Percentiles rank a stretch among this genome's conserved stretches.
These are phyloP conservation scores for Claviceps sp. DNA, from an alignment of 2,329 filamentous ascomycete genomes.

Conservation along the genomic window DNA sequence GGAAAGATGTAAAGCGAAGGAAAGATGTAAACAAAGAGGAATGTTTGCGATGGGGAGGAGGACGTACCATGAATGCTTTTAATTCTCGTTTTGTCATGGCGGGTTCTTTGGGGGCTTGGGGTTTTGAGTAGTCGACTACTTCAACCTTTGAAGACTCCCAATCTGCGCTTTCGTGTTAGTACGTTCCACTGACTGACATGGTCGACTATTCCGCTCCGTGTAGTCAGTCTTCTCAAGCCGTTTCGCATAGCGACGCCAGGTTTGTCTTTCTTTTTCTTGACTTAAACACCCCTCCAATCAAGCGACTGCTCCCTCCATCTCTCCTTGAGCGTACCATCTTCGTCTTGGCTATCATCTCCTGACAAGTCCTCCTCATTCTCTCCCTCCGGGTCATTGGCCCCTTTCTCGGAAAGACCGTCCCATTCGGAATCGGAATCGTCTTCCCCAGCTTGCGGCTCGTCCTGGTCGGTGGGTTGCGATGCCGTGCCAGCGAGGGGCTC, in stretches of 20 bases:
- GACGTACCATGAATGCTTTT: conserved; percentile 61
- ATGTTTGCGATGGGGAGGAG: neutral
- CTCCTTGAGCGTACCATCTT: conserved; percentile 10
- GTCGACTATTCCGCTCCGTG: too few species aligned
- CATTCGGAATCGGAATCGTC: conserved; percentile 5
- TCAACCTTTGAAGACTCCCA: conserved; percentile 26
- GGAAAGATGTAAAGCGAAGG: neutral
- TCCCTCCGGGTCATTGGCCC: conserved; percentile 14
- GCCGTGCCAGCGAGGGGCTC: conserved; percentile 45
- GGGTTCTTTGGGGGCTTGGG: conserved; percentile 22
- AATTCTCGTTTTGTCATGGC: conserved; percentile 53
- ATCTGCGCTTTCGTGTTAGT: neutral
- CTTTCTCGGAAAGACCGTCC: conserved; percentile 13
- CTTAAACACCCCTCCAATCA: too few species aligned
- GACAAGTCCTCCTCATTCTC: neutral
- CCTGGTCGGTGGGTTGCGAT: conserved; percentile 4
- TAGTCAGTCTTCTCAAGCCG: too few species aligned
- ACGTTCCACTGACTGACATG: neutral
- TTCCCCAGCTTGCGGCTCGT: conserved; percentile 7
- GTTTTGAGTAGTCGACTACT: conserved; percentile 46
- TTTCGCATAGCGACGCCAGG: too few species aligned
- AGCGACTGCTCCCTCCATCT: too few species aligned
- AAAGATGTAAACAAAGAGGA: neutral
- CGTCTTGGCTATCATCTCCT: conserved; percentile 22
- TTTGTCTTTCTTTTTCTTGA: neutral